Conservation (phyloP, 306 rosid genomes). For the Gleditsia sinensis region DNA sequence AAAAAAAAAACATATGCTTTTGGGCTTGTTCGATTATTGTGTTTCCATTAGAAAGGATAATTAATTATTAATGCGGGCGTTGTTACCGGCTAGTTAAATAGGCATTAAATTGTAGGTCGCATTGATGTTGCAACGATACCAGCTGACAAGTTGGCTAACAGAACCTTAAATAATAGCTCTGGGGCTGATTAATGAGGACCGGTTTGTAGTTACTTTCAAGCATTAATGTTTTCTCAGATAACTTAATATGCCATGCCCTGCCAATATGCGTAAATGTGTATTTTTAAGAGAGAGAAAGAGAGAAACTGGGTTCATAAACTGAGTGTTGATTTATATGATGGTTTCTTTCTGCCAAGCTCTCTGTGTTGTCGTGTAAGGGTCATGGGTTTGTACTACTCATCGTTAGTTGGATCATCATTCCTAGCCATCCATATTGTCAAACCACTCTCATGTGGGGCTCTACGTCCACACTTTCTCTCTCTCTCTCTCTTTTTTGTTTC, state of each 20-base stretch:
- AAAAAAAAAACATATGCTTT: too few relatives aligned
- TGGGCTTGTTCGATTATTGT: not conserved
- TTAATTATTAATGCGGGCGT: not conserved
- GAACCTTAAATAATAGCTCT: constrained; percentile 6
- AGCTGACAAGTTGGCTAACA: constrained; percentile 34
- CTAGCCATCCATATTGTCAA: constrained; percentile 31
- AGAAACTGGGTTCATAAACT: too few relatives aligned
- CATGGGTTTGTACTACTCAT: constrained; percentile 16
- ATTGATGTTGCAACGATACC: constrained; percentile 33
- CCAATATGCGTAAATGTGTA: not conserved
- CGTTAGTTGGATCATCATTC: constrained; percentile 58
- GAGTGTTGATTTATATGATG: not conserved
- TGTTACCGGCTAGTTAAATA: not conserved
- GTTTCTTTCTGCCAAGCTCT: not conserved
- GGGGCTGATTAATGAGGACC: constrained; percentile 34
- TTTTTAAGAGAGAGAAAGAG: not conserved
- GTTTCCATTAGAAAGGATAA: not conserved
- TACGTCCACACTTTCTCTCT: constrained; percentile 31
- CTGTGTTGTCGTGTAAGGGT: not conserved
- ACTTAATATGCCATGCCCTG: not conserved
- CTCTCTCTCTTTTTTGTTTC: not conserved
- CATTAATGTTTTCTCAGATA: constrained; percentile 24
- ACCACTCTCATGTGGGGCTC: constrained; percentile 49
- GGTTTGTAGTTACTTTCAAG: constrained; percentile 39
- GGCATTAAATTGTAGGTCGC: too few relatives aligned